phyloP scores from a whole-genome alignment of 352 stramenopile species.

The Globisporangium heterothallicum region DNA sequence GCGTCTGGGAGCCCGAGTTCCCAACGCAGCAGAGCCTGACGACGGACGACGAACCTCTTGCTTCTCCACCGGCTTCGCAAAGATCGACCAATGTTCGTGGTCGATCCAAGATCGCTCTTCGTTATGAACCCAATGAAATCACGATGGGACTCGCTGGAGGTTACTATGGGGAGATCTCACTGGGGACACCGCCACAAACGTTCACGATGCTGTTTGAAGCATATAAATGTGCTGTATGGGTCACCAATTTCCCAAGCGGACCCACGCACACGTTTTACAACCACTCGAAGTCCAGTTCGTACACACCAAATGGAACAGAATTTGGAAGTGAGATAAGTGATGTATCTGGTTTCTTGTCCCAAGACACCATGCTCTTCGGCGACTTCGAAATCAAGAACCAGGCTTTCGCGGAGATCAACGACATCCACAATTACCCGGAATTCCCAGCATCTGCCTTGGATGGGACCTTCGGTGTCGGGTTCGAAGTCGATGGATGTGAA shows the following conservation, averaged over 20 bases:
- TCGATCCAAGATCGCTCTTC: neutral
- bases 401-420: slow-evolving; percentile 4
- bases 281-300: slow-evolving; percentile 4
- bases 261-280: slow-evolving; percentile 1
- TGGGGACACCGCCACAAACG: slow-evolving; percentile 9
- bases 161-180: neutral
- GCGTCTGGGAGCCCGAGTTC: slow-evolving; percentile 5
- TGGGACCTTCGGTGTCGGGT: neutral
- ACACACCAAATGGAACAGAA: neutral
- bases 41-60: neutral
- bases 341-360: slow-evolving; percentile 4
- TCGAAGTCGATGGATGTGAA: neutral
- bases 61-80: neutral
- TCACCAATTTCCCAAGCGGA: neutral
- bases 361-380: neutral
- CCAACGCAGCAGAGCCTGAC: neutral
- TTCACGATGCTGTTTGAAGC: slow-evolving; percentile 8
- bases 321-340: neutral
- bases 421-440: neutral
- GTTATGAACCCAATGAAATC: neutral
- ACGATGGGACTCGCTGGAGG: neutral
- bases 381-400: neutral
- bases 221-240: neutral
- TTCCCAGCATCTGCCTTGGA: neutral
- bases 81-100: too few species aligned